Conservation (phyloP, 306 rosid genomes). For the Herpetospermum pedunculosum region DNA sequence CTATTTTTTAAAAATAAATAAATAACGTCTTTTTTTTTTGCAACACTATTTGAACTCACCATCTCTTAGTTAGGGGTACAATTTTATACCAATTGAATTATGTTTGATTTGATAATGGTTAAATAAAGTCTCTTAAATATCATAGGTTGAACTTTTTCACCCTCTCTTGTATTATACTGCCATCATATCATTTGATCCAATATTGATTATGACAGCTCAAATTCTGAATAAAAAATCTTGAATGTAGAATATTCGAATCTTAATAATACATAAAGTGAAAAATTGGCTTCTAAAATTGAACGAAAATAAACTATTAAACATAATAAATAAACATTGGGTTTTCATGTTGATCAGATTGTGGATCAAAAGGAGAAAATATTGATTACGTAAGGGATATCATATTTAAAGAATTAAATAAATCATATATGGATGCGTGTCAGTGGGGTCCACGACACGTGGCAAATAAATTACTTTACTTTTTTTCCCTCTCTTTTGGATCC, state of each 20-base stretch:
- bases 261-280: too few relatives aligned
- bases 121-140: too few relatives aligned
- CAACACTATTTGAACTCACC: too few relatives aligned
- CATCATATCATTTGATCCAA: too few relatives aligned
- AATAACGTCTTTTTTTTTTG: too few relatives aligned
- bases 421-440: constrained; percentile 11
- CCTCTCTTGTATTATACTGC: too few relatives aligned
- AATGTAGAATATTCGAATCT: background rate
- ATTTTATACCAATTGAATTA: too few relatives aligned
- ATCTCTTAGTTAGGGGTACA: too few relatives aligned
- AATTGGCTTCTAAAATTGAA: too few relatives aligned
- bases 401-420: background rate
- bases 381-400: background rate
- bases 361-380: background rate
- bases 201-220: background rate
- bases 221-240: background rate
- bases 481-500: background rate
- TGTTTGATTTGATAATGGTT: too few relatives aligned
- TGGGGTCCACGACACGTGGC: constrained; percentile 7
- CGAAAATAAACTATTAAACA: background rate
- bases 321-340: background rate
- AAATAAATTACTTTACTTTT: background rate
- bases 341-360: background rate
- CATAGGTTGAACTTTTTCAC: too few relatives aligned
- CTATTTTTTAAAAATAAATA: too few relatives aligned